Evolutionary conservation across 2,329 filamentous ascomycete genomes (phyloP).

Genomic region (Escovopsis sp.): DNA sequence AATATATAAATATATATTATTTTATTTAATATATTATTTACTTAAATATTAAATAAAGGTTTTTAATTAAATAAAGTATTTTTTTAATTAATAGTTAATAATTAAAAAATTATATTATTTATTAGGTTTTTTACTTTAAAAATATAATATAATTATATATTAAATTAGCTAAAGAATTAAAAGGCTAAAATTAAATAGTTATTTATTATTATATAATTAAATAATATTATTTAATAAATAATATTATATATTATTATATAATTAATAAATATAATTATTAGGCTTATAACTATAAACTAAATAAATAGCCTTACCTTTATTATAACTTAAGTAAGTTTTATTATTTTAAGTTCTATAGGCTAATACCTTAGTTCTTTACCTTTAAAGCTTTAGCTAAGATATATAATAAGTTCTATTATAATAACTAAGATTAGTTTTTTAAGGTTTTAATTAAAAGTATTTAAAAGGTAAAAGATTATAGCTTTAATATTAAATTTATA

Average conservation of each 20-base stretch:
- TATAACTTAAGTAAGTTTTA: no score
- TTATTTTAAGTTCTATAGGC: neutral
- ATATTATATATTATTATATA: no score
- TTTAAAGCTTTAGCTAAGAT: neutral
- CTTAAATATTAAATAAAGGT: no score
- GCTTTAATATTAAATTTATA: neutral
- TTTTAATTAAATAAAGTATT: no score
- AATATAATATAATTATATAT: neutral
- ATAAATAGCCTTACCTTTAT: neutral
- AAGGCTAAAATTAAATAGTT: neutral
- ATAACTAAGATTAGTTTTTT: neutral
- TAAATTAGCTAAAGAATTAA: neutral
- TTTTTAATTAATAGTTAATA: neutral
- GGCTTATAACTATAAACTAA: neutral
- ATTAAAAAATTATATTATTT: neutral
- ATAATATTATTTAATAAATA: neutral
- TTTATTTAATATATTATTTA: neutral
- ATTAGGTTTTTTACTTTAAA: neutral
- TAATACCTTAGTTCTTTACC: neutral
- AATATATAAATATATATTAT: neutral
- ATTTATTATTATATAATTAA: neutral
- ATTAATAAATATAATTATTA: neutral
- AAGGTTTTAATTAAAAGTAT: no score
- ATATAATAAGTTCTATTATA: neutral
- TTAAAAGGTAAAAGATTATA: neutral